Base-by-base conservation (phyloP, 148 eudicot genomes). In the Rhododendron ferrugineum region DNA sequence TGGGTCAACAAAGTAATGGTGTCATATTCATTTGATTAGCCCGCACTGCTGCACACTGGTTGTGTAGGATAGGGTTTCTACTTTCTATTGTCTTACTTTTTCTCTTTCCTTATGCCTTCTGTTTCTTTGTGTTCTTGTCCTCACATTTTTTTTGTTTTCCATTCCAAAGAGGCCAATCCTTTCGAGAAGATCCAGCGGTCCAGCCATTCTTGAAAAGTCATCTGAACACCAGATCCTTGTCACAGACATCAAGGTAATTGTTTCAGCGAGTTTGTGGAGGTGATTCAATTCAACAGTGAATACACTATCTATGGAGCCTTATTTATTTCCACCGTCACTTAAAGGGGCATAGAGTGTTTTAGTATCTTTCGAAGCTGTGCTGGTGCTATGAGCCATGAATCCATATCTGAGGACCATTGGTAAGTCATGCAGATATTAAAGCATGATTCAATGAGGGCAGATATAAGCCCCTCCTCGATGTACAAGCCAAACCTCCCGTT, bases 221-320 rank as follows among this genome's bases (percentile, higher is more conserved):
- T 95, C 98, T 58, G 99, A 95, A 87, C 99, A 94, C 79, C 91
- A 95, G 89, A 96, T 94, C 85, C 99, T 97, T 91, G 98, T 95
- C 36, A 94, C 98, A 85, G 96, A 98, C 79, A 95, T 97, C 85
- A 96, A 96, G 98, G 97, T 96, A 86, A 52, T 56, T 18, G 23
- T 75, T 32, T 75, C n/a, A 6, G 3, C 26, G 3, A 77, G 5
- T 44, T 77, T 20, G 80, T 37, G 20, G n/a, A 40, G 42, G 26
- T 10, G 5, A 70, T 70, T 11, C 74, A 32, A 11, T 70, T 32
- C 37, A 30, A 32, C 6, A 11, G 11, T 2, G 32, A 11, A 14
- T 30, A 32, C 36, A n/a, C 34, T 28, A 66, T 66, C 9, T 66
- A 26, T 66, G 15, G 32, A n/a, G 73, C 73, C 28, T 66, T n/a